Base-by-base conservation (phyloP, 2,329 filamentous ascomycete genomes). In the Pestalotiopsis sp. region DNA sequence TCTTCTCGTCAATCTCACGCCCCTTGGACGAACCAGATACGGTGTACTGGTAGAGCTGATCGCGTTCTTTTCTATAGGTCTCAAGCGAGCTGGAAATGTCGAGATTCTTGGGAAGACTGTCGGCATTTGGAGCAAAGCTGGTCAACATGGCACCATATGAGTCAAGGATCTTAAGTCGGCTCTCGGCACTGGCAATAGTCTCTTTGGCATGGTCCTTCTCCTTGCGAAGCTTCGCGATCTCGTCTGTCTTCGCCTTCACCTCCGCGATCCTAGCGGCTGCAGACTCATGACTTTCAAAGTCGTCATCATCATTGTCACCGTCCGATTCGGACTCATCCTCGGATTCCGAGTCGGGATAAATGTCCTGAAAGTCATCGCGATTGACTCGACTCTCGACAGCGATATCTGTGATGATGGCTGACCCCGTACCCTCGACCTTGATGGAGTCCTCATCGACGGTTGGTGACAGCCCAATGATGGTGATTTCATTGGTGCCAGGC, bases 321-420 rank as follows among this genome's bases (percentile, higher is more conserved):
- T 74, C 73, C 2, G 72, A 68, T 6, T 74, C 77, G 14, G 72
- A 71, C 0, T 77, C 71, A 6, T 69, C 69, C 3, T 80, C 76
- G 1, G 77, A 75, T 27, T 85, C 81, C 0, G 80, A 80, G 12
- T 85, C 83, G 0, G 86, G 84, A 70, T 88, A 88, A 17, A 87
- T 75, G 36, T 90, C 86, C 61, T 87, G 77, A 67, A 88, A 89
- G 31, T 82, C 79, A 36, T 89, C 85, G 17, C 79, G 81, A 70
- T 90, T 89, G 2, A 84, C 84, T 11, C 90, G 79, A 6, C 87
- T 80, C 69, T 90, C 85, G 56, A 91, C 84, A 11, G 86, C 84
- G 70, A 92, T 90, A 73, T 92, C 89, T 12, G 85, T 87, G 73
- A 91, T 88, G 65, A 85, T 85, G 9, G 87, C 88, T 0, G 83